Percentiles rank a stretch among this genome's conserved stretches.
phyloP scores from a whole-genome alignment of 1,284 basidiomycete genomes.

The Cystobasidium sp. region DNA sequence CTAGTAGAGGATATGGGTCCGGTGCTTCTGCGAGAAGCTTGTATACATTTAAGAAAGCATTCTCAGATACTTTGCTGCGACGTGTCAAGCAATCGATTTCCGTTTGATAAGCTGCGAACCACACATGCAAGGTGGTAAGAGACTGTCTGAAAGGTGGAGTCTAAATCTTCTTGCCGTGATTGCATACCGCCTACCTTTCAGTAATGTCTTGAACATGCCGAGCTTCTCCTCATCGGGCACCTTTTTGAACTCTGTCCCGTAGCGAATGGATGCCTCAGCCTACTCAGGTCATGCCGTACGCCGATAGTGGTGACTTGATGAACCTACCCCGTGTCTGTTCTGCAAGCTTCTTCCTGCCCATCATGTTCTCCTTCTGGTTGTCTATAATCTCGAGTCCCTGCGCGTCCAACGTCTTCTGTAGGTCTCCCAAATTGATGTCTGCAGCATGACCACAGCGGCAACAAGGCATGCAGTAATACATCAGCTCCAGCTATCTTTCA shows the following conservation, averaged over 20 bases:
- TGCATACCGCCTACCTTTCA: constrained; percentile 68
- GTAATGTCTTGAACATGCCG: constrained; percentile 78
- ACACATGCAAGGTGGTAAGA: neutral
- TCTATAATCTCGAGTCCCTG: constrained; percentile 94
- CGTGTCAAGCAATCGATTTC: constrained; percentile 95
- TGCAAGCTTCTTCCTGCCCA: constrained; percentile 88
- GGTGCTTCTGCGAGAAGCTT: constrained; percentile 91
- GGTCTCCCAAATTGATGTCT: constrained; percentile 85
- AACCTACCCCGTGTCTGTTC: constrained; percentile 85
- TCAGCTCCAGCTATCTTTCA: too few species aligned
- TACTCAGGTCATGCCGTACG: too few species aligned
- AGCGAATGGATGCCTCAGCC: neutral
- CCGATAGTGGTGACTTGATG: neutral
- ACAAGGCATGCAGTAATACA: neutral
- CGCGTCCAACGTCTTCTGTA: constrained; percentile 87
- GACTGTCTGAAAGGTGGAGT: neutral
- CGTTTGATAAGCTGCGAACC: constrained; percentile 74
- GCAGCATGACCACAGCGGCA: neutral
- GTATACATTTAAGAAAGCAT: constrained; percentile 89
- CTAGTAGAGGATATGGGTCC: constrained; percentile 93
- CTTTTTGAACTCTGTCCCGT: constrained; percentile 82
- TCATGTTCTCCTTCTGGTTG: constrained; percentile 92
- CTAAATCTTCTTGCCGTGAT: neutral
- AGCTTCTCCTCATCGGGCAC: constrained; percentile 82
- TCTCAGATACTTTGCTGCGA: constrained; percentile 86